Base-by-base conservation (phyloP, 495 filamentous ascomycete genomes). In the Durotheca rogersii region DNA sequence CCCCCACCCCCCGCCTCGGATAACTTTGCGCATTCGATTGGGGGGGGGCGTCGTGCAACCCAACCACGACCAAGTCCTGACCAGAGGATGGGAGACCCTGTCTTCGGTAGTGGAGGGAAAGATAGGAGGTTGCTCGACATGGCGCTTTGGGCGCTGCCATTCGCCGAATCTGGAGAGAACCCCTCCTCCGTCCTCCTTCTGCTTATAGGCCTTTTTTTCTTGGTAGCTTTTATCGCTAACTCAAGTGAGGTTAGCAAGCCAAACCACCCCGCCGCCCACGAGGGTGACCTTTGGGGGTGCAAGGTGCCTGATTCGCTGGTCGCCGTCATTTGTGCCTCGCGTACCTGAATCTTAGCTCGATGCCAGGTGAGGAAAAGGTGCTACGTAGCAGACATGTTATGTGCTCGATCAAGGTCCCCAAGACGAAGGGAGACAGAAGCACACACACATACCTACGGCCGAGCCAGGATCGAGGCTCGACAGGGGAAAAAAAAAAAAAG, bases 331-430 rank as follows among this genome's bases (percentile, higher is more conserved):
- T 50, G 51, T 49, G 50, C 56, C 41, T 54, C 46, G 41, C 50
- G 50, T 59, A 54, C 56, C 56, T 59, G 56, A 54, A 59, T 59
- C 46, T 59, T 59, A 54, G 50, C 23, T 41, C 25, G 40, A 21
- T 31, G 32, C 45, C 41, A 40, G 42, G 48, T 38, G 32, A 47
- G 50, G 27, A 51, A 32, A 31, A 11, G 41, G 33, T 7, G n/a
- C n/a, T n/a, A n/a, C n/a, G n/a, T n/a, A n/a, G n/a, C n/a, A n/a
- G n/a, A n/a, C n/a, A n/a, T n/a, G n/a, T n/a, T n/a, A n/a, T n/a
- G n/a, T n/a, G n/a, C n/a, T 49, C 42, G n/a, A 52, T 27, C 18
- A n/a, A 34, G 38, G 17, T 35, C 40, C 49, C 55, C 43, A 53
- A 53, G 45, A 46, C 53, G 55, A 45, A 38, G 53, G 55, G 55